These are phyloP conservation scores for Aspergillus thermomutatus DNA, from an alignment of 2,329 filamentous ascomycete genomes.

Conservation along the genomic window DNA sequence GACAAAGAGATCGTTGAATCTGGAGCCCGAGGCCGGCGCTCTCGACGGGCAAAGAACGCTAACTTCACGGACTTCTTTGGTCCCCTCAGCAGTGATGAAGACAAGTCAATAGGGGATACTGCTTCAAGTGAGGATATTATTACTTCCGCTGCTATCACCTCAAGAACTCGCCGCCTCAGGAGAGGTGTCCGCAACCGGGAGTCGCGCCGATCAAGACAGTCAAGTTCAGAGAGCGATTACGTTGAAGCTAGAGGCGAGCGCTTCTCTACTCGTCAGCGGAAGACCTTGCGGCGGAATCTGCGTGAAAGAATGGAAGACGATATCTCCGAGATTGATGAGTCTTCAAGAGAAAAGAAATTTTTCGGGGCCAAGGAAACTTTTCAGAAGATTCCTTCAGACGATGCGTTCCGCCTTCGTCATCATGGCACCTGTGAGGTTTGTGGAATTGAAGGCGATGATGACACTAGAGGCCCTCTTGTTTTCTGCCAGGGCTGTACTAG, in stretches of 20 bases:
- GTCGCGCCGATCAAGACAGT: conserved; percentile 6
- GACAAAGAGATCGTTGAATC: conserved; percentile 12
- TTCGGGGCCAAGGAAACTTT: conserved; percentile 73
- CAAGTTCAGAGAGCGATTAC: conserved; percentile 13
- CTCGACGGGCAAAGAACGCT: conserved; percentile 9
- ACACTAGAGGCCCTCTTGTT: conserved; percentile 67
- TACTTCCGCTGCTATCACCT: conserved; percentile 5
- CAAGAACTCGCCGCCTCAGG: conserved; percentile 13
- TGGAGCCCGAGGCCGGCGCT: conserved; percentile 3
- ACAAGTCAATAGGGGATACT: background rate
- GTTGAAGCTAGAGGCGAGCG: conserved; percentile 19
- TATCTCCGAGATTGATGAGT: conserved; percentile 42
- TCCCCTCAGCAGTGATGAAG: conserved; percentile 18
- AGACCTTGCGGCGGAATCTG: conserved; percentile 37
- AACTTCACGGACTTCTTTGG: conserved; percentile 19
- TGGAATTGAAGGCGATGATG: conserved; percentile 49
- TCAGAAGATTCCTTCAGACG: conserved; percentile 56
- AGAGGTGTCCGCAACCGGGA: conserved; percentile 5
- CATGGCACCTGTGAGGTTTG: conserved; percentile 71
- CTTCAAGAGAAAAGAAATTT: conserved; percentile 42
- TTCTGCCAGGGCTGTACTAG: conserved; percentile 88
- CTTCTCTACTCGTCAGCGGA: conserved; percentile 30
- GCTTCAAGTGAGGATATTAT: conserved; percentile 25
- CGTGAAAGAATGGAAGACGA: conserved; percentile 41
- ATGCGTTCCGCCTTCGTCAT: conserved; percentile 69